These are phyloP conservation scores for Acer negundo DNA, from an alignment of 345 rosid genomes.

Conservation along the genomic window DNA sequence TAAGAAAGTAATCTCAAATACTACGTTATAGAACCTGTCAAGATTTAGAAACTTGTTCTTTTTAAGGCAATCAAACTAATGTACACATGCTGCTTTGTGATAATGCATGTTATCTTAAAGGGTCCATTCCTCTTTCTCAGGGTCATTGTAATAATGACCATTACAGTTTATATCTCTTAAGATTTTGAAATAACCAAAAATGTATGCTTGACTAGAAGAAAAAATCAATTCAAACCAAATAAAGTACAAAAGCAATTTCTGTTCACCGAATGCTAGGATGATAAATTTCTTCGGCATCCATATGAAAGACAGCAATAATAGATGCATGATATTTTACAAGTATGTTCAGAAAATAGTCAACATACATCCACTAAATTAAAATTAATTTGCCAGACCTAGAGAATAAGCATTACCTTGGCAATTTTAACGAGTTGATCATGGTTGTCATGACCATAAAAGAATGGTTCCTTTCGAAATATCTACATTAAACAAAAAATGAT, in stretches of 20 bases:
- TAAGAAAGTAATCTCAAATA: background rate
- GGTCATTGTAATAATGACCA: background rate
- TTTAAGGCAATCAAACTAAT: slow-evolving; percentile 6
- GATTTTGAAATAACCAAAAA: background rate
- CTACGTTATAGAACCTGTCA: slow-evolving; percentile 1
- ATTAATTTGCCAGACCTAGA: slow-evolving; percentile 3
- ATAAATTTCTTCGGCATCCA: background rate
- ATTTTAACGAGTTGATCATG: slow-evolving; percentile 96
- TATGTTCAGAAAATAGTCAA: background rate
- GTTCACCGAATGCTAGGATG: background rate
- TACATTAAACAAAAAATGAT: slow-evolving; percentile 29
- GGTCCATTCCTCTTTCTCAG: background rate
- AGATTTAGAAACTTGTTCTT: slow-evolving; percentile 4
- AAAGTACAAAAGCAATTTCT: background rate
- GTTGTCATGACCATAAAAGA: slow-evolving; percentile 98
- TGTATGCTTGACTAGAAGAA: background rate
- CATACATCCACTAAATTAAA: background rate
- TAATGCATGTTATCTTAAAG: background rate
- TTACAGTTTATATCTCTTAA: background rate
- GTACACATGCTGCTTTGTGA: background rate
- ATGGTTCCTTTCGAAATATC: slow-evolving; percentile 97
- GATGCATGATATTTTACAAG: background rate
- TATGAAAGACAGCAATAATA: background rate
- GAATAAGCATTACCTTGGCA: slow-evolving; percentile 68
- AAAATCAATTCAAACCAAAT: background rate